These are phyloP conservation scores for Odonthalia washingtoniensis DNA, from an alignment of 31 red algal genomes.

Conservation along the genomic window DNA sequence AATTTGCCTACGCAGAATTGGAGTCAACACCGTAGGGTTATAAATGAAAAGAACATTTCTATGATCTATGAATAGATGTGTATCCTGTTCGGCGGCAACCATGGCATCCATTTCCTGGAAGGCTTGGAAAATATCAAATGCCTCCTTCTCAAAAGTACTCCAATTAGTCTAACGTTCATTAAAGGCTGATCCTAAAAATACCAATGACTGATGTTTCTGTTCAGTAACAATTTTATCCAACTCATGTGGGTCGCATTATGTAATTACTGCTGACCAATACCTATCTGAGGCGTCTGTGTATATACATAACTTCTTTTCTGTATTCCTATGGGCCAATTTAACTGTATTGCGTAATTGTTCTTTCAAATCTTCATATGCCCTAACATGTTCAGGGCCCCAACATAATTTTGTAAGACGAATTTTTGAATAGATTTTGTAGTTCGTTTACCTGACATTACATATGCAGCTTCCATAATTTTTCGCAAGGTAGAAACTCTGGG, in stretches of 20 bases:
- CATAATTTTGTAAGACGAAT: neutral
- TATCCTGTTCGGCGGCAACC: neutral
- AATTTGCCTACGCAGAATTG: neutral
- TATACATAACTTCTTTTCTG: constrained; percentile 17
- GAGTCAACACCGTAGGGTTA: neutral
- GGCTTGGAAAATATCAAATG: neutral
- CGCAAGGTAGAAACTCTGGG: neutral
- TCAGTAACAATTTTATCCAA: neutral
- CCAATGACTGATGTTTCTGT: constrained; percentile 28
- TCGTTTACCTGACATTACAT: neutral
- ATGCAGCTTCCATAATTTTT: neutral
- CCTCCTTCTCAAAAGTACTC: constrained; percentile 51
- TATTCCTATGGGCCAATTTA: neutral
- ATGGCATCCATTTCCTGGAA: constrained; percentile 6
- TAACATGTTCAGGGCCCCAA: neutral
- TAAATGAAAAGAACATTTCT: constrained; percentile 41
- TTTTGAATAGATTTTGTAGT: constrained; percentile 3
- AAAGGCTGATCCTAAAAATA: constrained; percentile 25
- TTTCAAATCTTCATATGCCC: neutral
- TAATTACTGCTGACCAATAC: constrained; percentile 25
- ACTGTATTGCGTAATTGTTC: constrained; percentile 4
- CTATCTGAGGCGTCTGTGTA: constrained; percentile 16
- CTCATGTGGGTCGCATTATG: neutral
- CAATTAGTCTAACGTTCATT: constrained; percentile 1
- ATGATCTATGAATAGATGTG: constrained; percentile 38